Evolutionary conservation across 306 rosid genomes (phyloP).

Genomic region (Malus asiatica): DNA sequence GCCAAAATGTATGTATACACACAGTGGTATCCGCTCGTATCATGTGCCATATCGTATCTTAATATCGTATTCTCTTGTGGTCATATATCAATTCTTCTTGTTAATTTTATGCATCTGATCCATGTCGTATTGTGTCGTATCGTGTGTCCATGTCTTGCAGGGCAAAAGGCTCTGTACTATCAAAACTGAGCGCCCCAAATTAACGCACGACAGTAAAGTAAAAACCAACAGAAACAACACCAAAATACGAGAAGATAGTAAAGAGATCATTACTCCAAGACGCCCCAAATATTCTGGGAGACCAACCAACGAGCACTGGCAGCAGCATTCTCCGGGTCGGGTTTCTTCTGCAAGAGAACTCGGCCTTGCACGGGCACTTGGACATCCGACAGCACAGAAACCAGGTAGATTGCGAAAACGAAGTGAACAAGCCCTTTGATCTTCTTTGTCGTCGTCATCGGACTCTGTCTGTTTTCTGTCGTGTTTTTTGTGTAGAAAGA

Average conservation of each 20-base stretch:
- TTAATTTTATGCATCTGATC: no score
- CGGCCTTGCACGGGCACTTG: slow-evolving; percentile 26
- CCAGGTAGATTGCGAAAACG: slow-evolving; percentile 1
- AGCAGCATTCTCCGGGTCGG: slow-evolving; percentile 56
- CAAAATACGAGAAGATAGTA: neutral
- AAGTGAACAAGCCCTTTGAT: neutral
- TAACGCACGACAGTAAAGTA: neutral
- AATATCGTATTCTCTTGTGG: rapidly evolving
- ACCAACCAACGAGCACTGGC: slow-evolving; percentile 84
- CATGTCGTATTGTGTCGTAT: no score
- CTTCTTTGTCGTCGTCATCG: neutral
- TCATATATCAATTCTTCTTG: no score
- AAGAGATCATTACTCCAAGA: slow-evolving; percentile 40
- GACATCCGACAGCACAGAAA: slow-evolving; percentile 14
- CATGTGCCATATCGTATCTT: no score
- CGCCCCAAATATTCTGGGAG: slow-evolving; percentile 72
- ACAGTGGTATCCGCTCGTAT: no score
- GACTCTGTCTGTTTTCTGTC: neutral
- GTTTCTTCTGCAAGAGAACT: slow-evolving; percentile 35
- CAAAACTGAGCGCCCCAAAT: neutral
- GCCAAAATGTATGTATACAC: neutral
- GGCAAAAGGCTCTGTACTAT: neutral
- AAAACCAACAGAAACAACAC: neutral
- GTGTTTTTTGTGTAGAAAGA: neutral
- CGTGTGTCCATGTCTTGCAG: no score